These are phyloP conservation scores for Chrysoporthe cubensis DNA, from an alignment of 2,329 filamentous ascomycete species.

Conservation along the genomic window DNA sequence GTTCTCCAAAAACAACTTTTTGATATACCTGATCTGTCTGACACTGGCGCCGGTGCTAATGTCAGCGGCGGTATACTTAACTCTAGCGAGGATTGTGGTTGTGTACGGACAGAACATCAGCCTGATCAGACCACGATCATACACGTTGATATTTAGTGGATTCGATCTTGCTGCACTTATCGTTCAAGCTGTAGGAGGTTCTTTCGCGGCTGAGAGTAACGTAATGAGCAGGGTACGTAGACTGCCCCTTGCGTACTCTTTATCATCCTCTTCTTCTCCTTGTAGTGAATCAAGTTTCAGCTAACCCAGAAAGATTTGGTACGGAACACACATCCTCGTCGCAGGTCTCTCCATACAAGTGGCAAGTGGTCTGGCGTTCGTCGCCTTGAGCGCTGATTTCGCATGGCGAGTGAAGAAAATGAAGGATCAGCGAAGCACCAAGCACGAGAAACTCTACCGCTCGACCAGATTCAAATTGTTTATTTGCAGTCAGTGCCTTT, in stretches of 20 bases:
- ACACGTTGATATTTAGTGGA: conserved; percentile 39
- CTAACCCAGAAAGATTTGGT: conserved; percentile 36
- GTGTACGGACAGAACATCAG: conserved; percentile 28
- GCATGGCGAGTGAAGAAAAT: conserved; percentile 7
- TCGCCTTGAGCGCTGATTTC: conserved; percentile 2
- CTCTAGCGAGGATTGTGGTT: conserved; percentile 55
- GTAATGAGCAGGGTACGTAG: background rate
- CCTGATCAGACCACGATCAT: conserved; percentile 29
- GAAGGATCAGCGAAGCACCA: conserved; percentile 6
- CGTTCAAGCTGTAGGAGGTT: conserved; percentile 49
- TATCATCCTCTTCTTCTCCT: background rate
- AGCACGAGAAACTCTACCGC: conserved; percentile 2
- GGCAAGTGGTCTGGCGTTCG: conserved; percentile 45
- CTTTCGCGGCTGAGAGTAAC: conserved; percentile 34
- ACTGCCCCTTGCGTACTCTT: background rate
- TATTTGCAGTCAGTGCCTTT: background rate
- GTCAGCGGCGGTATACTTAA: conserved; percentile 46
- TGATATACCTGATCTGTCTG: conserved; percentile 9
- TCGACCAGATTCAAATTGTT: conserved; percentile 4
- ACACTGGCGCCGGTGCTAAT: conserved; percentile 13
- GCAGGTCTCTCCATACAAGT: conserved; percentile 51
- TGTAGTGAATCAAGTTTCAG: conserved; percentile 28
- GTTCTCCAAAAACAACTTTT: conserved; percentile 39
- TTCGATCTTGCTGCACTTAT: conserved; percentile 50
- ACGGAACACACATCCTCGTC: conserved; percentile 42